Conservation (phyloP, 2,329 filamentous ascomycete genomes). For the Aspergillus sp. region DNA sequence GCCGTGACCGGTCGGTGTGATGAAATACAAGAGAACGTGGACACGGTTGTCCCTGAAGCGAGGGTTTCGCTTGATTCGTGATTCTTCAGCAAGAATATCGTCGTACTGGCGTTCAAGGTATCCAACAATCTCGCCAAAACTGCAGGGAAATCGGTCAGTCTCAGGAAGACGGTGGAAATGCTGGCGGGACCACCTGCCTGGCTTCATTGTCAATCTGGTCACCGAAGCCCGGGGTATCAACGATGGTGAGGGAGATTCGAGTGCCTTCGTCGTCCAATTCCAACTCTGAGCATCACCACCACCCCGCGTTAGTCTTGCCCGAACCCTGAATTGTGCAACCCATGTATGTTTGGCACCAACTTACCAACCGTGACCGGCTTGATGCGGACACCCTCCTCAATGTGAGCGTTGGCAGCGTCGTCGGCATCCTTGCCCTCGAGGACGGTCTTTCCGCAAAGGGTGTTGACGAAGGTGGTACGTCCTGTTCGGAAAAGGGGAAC, state of each 20-base stretch:
- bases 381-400: constrained; percentile 97
- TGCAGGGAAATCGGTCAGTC: constrained; percentile 42
- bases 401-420: constrained; percentile 80
- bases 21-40: constrained; percentile 97
- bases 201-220: constrained; percentile 99
- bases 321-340: constrained; percentile 5
- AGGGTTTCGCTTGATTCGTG: constrained; percentile 99
- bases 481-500: constrained; percentile 53
- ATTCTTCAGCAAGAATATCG: constrained; percentile 98
- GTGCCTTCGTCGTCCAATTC: constrained; percentile 98
- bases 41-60: constrained; percentile 99
- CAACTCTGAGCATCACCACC: constrained; percentile 59
- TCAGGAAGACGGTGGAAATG: not conserved
- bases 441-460: constrained; percentile 92
- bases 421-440: constrained; percentile 90
- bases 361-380: constrained; percentile 96
- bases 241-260: constrained; percentile 95
- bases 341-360: constrained; percentile 42
- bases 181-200: constrained; percentile 59
- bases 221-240: constrained; percentile 96
- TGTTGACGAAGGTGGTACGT: constrained; percentile 99
- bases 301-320: not conserved
- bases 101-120: constrained; percentile 99
- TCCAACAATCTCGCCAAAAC: constrained; percentile 95
- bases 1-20: constrained; percentile 95